These are phyloP conservation scores for Phytopythium sindhum DNA, from an alignment of 352 stramenopile genomes.

Conservation along the genomic window DNA sequence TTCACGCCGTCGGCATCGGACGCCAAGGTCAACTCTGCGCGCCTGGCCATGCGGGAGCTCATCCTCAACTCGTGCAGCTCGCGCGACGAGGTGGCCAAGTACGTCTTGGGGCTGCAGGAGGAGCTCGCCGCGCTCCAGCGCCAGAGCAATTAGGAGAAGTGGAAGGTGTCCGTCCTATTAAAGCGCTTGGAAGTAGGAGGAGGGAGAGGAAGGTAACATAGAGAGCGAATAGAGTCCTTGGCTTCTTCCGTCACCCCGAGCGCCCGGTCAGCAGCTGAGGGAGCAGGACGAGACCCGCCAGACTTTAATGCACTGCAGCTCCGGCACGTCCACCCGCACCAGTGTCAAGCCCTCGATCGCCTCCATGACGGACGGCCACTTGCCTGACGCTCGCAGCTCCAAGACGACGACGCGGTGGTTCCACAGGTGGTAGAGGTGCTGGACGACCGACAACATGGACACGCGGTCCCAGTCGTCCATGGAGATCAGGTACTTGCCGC, in stretches of 20 bases:
- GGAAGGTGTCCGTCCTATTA: neutral
- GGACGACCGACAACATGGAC: neutral
- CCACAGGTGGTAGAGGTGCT: slow-evolving; percentile 1
- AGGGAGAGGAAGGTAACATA: slow-evolving; percentile 3
- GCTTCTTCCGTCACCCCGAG: neutral
- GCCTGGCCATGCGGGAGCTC: slow-evolving; percentile 41
- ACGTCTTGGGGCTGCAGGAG: slow-evolving; percentile 51
- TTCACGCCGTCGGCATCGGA: slow-evolving; percentile 19
- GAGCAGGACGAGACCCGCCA: neutral
- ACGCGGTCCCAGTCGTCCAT: slow-evolving; percentile 6
- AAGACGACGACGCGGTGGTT: slow-evolving; percentile 1
- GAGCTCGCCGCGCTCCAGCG: slow-evolving; percentile 43
- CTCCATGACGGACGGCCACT: neutral
- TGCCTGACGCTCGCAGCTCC: neutral
- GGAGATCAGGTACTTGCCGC: slow-evolving; percentile 1
- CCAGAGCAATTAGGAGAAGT: slow-evolving; percentile 12
- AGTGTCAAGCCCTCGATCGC: neutral
- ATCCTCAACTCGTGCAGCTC: slow-evolving; percentile 51
- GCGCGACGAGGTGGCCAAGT: slow-evolving; percentile 47
- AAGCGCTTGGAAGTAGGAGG: neutral
- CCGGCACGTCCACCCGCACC: neutral
- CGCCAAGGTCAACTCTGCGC: slow-evolving; percentile 30
- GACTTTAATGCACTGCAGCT: neutral
- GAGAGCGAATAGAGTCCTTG: slow-evolving; percentile 1
- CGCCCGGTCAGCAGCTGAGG: neutral